A percentile compares a stretch with the other conserved stretches of the same genome.
These are phyloP conservation scores for Tetracladium marchalianum DNA, from an alignment of 495 filamentous ascomycete genomes.

Conservation along the genomic window DNA sequence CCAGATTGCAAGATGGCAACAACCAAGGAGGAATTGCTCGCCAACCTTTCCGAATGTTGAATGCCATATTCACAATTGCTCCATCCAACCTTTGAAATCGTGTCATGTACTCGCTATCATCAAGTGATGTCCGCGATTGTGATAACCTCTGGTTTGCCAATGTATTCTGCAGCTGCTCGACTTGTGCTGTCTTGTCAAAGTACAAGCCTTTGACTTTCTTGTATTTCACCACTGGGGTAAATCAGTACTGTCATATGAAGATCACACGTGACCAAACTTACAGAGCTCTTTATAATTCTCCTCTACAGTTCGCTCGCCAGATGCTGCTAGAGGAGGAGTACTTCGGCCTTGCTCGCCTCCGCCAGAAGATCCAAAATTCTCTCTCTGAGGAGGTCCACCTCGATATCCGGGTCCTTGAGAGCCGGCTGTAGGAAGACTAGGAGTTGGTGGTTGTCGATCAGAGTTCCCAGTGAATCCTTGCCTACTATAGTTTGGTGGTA, in stretches of 20 bases:
- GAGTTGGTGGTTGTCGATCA: conserved; percentile 10
- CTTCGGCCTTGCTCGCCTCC: conserved; percentile 17
- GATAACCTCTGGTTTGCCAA: conserved; percentile 92
- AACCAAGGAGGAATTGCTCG: conserved; percentile 71
- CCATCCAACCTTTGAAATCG: conserved; percentile 90
- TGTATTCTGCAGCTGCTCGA: conserved; percentile 92
- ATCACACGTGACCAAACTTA: too few species aligned
- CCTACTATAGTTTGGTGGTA: conserved; percentile 25
- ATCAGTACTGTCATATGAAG: neutral
- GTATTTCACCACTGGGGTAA: conserved; percentile 51
- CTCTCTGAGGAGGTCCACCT: conserved; percentile 17
- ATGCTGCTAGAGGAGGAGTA: conserved; percentile 25
- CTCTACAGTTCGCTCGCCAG: conserved; percentile 10
- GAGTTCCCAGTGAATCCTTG: conserved; percentile 5
- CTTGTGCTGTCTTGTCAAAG: conserved; percentile 89
- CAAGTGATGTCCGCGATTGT: conserved; percentile 86
- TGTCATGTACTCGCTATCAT: conserved; percentile 88
- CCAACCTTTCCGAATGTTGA: conserved; percentile 94
- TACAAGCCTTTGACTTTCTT: conserved; percentile 96
- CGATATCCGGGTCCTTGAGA: conserved; percentile 30
- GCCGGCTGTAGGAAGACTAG: conserved; percentile 24
- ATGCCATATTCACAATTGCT: conserved; percentile 88
- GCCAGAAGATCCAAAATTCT: conserved; percentile 11
- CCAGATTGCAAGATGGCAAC: conserved; percentile 63
- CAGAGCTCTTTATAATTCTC: conserved; percentile 47